phyloP scores from a whole-genome alignment of 257 asterid species.

The Prunella vulgaris region DNA sequence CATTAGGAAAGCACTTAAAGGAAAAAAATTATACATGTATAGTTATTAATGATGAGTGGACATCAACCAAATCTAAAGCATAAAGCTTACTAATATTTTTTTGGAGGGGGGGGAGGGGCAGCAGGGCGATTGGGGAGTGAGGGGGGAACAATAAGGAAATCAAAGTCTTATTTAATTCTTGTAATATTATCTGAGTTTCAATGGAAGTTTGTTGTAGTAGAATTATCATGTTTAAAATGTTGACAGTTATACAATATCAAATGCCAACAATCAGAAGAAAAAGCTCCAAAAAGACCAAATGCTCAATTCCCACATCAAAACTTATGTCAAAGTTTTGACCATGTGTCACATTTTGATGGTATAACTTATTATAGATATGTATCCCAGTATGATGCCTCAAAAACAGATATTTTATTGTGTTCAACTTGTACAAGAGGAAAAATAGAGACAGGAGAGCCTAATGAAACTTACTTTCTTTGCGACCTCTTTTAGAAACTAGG shows the following conservation, averaged over 20 bases:
- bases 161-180: too few species aligned
- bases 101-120: background rate
- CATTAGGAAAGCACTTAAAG: slow-evolving; percentile 14
- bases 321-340: background rate
- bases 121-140: too few species aligned
- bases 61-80: background rate
- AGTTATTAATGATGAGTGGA: background rate
- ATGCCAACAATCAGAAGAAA: background rate
- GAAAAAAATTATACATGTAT: slow-evolving; percentile 2
- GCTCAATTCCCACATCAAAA: slow-evolving; percentile 5
- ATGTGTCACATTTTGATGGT: slow-evolving; percentile 4
- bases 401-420: slow-evolving; percentile 16
- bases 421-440: slow-evolving; percentile 13
- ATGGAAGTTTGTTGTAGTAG: background rate
- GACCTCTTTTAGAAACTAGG: slow-evolving; percentile 53
- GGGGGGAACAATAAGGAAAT: background rate
- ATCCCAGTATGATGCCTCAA: slow-evolving; percentile 9
- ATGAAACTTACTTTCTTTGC: slow-evolving; percentile 50
- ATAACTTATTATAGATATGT: slow-evolving; percentile 4
- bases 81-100: background rate
- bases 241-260: background rate
- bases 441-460: slow-evolving; percentile 2
- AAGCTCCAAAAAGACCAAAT: background rate
- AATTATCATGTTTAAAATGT: slow-evolving; percentile 6
- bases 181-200: background rate